Evolutionary conservation across 2,329 filamentous ascomycete species (phyloP), one percentile per base, ranked within the genome.

Genomic region (Tricladium varicosporioides): DNA sequence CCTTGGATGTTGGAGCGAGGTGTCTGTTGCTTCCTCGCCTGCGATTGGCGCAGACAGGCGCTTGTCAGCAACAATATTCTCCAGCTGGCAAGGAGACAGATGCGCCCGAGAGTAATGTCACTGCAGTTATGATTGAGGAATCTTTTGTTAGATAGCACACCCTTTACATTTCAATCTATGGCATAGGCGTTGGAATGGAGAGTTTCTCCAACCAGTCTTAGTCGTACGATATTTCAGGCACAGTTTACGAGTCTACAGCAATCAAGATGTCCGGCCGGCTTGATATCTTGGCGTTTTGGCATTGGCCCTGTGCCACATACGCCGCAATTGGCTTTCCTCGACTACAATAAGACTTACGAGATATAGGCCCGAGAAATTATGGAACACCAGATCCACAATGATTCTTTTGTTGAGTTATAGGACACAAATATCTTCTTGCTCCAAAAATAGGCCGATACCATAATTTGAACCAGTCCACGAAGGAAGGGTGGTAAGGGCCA

Each of bases 361-460:
- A 78, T 89, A 81, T 88, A 73, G 80, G 79, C 85, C 83, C 73
- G 53, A 73, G 36, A 76, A 79, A 80, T 78, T 73, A 87, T 88
- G 86, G 87, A 91, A 85, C 86, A 78, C 81, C 74, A 77, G 79
- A 80, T 77, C 82, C 84, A 88, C 69, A 72, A 71, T 75, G 77
- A 76, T 79, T 79, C 80, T 77, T 77, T 81, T 80, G 85, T 85
- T 89, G 87, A 90, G 86, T 89, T 85, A 75, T 73, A 73, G 79
- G 80, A 72, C 75, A 65, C 48, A 32, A 85, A 75, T 64, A 78
- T 92, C 84, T 92, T 81, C 87, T 88, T 91, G 77, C 81, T 80
- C 82, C 84, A 83, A 91, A 91, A 91, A 91, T 90, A 88, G 87
- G 88, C 84, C 85, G 79, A 80, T 77, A 85, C 86, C 86, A 91